These are phyloP conservation scores for Pichia exigua DNA, from an alignment of 805 yeast species.

Conservation along the genomic window DNA sequence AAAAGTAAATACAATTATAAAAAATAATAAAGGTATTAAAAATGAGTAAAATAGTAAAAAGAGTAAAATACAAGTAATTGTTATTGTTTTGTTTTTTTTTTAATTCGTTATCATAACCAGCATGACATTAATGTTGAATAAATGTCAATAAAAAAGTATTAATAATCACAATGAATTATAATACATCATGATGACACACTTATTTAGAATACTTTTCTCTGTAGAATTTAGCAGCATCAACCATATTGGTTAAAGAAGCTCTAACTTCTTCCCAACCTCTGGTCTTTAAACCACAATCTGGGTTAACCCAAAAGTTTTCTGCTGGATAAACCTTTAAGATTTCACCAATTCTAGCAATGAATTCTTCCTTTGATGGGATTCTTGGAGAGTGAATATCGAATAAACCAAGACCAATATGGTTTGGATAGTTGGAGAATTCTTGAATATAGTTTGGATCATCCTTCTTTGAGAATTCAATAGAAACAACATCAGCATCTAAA, in stretches of 20 bases:
- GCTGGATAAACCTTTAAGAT: conserved; percentile 97
- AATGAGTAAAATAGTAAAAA: conserved; percentile 10
- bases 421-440: conserved; percentile 97
- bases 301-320: conserved; percentile 99
- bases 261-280: conserved; percentile 99
- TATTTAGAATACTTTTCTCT: conserved; percentile 39
- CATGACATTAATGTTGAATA: conserved; percentile 33
- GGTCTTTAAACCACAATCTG: conserved; percentile 99
- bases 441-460: conserved; percentile 97
- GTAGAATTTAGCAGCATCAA: conserved; percentile 96
- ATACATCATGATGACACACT: conserved; percentile 2
- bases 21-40: neutral
- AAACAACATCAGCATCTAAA: conserved; percentile 98
- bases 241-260: conserved; percentile 96
- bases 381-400: conserved; percentile 99
- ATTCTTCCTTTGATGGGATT: conserved; percentile 96
- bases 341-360: conserved; percentile 85
- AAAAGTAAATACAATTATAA: conserved; percentile 7
- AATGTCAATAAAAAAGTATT: conserved; percentile 17
- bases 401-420: conserved; percentile 98
- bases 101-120: conserved; percentile 16
- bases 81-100: conserved; percentile 2
- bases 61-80: conserved; percentile 11
- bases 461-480: conserved; percentile 99
- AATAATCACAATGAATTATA: neutral